phyloP scores from a whole-genome alignment of 2,329 filamentous ascomycete species.

The Penicillium sumatraense region DNA sequence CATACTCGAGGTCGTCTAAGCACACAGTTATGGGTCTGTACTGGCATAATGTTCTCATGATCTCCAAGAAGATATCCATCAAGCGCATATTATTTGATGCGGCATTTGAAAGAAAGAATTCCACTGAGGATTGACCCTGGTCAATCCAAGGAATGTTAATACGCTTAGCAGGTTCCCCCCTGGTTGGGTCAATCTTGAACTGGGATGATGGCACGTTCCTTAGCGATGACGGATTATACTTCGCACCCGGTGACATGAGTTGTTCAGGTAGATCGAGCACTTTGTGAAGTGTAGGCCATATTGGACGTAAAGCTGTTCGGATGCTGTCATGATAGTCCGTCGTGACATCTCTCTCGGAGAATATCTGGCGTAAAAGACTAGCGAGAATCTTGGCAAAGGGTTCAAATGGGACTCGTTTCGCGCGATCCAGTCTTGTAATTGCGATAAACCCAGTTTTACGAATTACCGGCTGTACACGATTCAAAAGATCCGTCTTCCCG shows the following conservation, averaged over 20 bases:
- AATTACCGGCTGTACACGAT: slow-evolving; percentile 61
- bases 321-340: slow-evolving; percentile 66
- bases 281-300: slow-evolving; percentile 61
- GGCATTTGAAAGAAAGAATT: slow-evolving; percentile 46
- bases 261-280: slow-evolving; percentile 73
- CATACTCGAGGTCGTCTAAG: slow-evolving; percentile 87
- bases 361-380: slow-evolving; percentile 66
- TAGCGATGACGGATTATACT: slow-evolving; percentile 38
- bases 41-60: slow-evolving; percentile 77
- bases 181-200: slow-evolving; percentile 35
- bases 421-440: slow-evolving; percentile 63
- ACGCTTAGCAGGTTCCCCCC: slow-evolving; percentile 35
- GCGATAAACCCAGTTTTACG: slow-evolving; percentile 65
- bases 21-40: slow-evolving; percentile 89
- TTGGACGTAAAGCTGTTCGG: slow-evolving; percentile 58
- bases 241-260: slow-evolving; percentile 46
- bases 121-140: slow-evolving; percentile 40
- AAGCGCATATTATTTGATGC: slow-evolving; percentile 66
- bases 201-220: slow-evolving; percentile 34
- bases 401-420: slow-evolving; percentile 64
- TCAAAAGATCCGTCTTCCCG: slow-evolving; percentile 65
- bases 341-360: slow-evolving; percentile 65
- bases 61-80: slow-evolving; percentile 86
- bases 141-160: slow-evolving; percentile 38
- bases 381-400: slow-evolving; percentile 65